Conservation (phyloP, 768 basidiomycete species). For the Boletus barrowsii region DNA sequence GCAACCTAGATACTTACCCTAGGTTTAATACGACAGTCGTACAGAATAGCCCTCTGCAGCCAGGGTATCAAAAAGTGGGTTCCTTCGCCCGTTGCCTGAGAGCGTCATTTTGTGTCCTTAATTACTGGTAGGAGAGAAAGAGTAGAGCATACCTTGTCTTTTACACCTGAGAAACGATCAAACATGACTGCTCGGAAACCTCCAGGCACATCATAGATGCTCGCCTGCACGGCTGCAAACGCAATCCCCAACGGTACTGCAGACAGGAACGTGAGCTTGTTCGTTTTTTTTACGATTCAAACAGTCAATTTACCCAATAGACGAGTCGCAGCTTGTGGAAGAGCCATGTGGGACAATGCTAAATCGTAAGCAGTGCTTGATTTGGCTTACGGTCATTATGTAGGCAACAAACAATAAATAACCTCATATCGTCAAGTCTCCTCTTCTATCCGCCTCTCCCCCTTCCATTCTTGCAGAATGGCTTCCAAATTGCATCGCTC, state of each 20-base stretch:
- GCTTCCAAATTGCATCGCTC: slow-evolving; percentile 97
- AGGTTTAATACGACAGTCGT: slow-evolving; percentile 97
- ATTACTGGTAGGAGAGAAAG: not conserved
- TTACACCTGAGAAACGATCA: slow-evolving; percentile 92
- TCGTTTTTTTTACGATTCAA: not conserved
- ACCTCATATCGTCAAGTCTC: slow-evolving; percentile 38
- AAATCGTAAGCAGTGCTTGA: not conserved
- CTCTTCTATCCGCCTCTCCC: slow-evolving; percentile 50
- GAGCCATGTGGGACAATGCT: slow-evolving; percentile 40
- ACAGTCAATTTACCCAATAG: slow-evolving; percentile 41
- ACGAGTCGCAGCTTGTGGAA: slow-evolving; percentile 47
- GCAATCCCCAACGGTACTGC: slow-evolving; percentile 40
- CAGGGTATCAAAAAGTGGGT: slow-evolving; percentile 96
- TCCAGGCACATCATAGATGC: slow-evolving; percentile 76
- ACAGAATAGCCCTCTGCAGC: slow-evolving; percentile 94
- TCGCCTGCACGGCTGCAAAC: slow-evolving; percentile 45
- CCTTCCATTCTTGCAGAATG: slow-evolving; percentile 79
- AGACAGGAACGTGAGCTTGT: slow-evolving; percentile 9
- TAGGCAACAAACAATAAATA: slow-evolving; percentile 27
- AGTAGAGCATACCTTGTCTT: slow-evolving; percentile 56
- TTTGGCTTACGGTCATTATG: no score
- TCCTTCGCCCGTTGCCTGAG: slow-evolving; percentile 83
- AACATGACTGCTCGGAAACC: slow-evolving; percentile 97
- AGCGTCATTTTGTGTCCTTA: not conserved
- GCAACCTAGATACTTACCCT: slow-evolving; percentile 51